These are phyloP conservation scores for Epichloe baconii DNA, from an alignment of 2,329 filamentous ascomycete species.

Conservation along the genomic window DNA sequence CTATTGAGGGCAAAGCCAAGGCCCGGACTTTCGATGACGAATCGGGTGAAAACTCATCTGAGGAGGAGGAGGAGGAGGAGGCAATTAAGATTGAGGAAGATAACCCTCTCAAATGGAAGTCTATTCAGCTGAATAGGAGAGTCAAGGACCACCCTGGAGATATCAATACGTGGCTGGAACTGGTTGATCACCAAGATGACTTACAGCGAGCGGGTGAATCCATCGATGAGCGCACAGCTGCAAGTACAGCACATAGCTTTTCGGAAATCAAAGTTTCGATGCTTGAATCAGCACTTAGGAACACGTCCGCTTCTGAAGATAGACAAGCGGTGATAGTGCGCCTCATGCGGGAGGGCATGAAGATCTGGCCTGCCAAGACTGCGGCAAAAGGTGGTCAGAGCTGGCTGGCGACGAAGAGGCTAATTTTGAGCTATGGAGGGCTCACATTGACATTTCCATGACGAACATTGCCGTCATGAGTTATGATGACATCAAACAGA, in stretches of 20 bases:
- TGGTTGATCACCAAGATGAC: conserved; percentile 66
- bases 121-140: conserved; percentile 46
- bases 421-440: conserved; percentile 54
- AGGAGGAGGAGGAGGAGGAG: conserved; percentile 19
- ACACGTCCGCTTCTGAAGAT: conserved; percentile 32
- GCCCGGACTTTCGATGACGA: conserved; percentile 34
- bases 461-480: conserved; percentile 52
- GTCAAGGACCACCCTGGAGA: conserved; percentile 56
- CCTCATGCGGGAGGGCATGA: conserved; percentile 61
- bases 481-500: conserved; percentile 49
- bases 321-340: conserved; percentile 51
- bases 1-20: conserved; percentile 52
- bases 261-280: conserved; percentile 71
- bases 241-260: conserved; percentile 52
- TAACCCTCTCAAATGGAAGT: conserved; percentile 37
- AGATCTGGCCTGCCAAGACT: conserved; percentile 55
- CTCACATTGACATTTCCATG: conserved; percentile 61
- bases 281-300: conserved; percentile 61
- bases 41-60: conserved; percentile 32
- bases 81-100: conserved; percentile 20
- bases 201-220: conserved; percentile 42
- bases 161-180: conserved; percentile 58
- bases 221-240: conserved; percentile 31
- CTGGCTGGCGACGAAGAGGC: conserved; percentile 14
- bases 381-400: conserved; percentile 52